Percentiles rank a stretch among this genome's conserved stretches.
These are phyloP conservation scores for Drechslerella coelobrocha DNA, from an alignment of 2,329 filamentous ascomycete genomes.

Conservation along the genomic window DNA sequence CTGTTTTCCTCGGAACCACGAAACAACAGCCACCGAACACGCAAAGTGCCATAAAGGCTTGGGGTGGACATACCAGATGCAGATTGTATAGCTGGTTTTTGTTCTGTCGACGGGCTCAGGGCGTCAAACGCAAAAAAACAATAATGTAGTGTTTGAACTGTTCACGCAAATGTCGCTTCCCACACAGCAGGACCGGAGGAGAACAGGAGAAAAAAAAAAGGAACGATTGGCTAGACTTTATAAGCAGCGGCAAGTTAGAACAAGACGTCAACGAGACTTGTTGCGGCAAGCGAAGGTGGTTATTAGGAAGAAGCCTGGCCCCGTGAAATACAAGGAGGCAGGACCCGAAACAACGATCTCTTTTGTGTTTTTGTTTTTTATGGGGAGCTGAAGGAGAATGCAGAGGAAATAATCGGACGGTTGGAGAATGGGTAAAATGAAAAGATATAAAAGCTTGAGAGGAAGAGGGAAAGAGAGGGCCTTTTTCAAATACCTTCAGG, in stretches of 20 bases:
- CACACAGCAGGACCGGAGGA: slow-evolving; percentile 17
- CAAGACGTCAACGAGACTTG: slow-evolving; percentile 31
- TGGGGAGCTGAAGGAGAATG: slow-evolving; percentile 18
- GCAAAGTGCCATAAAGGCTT: slow-evolving; percentile 15
- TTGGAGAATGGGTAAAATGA: slow-evolving; percentile 30
- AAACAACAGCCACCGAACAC: slow-evolving; percentile 36
- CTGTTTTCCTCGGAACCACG: slow-evolving; percentile 48
- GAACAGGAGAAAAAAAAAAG: slow-evolving; percentile 21
- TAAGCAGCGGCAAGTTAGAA: slow-evolving; percentile 35
- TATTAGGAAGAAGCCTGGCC: slow-evolving; percentile 22
- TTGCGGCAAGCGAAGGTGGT: slow-evolving; percentile 20
- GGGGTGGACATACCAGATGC: slow-evolving; percentile 30
- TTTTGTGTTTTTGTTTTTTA: neutral
- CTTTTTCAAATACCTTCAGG: slow-evolving; percentile 50
- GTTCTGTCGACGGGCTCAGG: neutral
- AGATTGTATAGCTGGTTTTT: slow-evolving; percentile 13
- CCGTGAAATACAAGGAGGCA: slow-evolving; percentile 23
- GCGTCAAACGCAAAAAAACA: slow-evolving; percentile 15
- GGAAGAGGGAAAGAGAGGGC: slow-evolving; percentile 9
- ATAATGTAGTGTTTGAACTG: slow-evolving; percentile 1
- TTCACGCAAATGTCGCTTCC: slow-evolving; percentile 29
- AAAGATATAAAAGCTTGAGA: slow-evolving; percentile 6
- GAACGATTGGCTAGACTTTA: slow-evolving; percentile 39
- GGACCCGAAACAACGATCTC: neutral
- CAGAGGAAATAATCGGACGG: slow-evolving; percentile 31